phyloP scores from a whole-genome alignment of 148 eudicot species.

The Rheum nobile region DNA sequence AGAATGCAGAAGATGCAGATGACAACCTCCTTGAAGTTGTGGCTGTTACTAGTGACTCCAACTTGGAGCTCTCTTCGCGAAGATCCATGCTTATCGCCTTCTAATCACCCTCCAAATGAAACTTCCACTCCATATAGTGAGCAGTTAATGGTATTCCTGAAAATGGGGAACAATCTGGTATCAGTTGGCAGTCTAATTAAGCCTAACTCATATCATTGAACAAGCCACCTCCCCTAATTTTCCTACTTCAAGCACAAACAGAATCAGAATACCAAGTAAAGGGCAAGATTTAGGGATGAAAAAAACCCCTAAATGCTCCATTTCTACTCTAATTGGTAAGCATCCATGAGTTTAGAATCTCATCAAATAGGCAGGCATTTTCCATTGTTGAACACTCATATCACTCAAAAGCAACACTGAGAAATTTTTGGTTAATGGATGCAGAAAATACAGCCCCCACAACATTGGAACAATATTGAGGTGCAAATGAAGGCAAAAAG shows the following conservation, averaged over 20 bases:
- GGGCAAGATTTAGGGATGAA: background rate
- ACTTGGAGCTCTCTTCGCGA: constrained; percentile 60
- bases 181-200: background rate
- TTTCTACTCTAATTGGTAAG: background rate
- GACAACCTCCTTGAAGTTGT: constrained; percentile 62
- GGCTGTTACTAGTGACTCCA: constrained; percentile 39
- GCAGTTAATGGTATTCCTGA: constrained; percentile 24
- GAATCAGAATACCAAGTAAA: background rate
- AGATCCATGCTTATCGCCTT: constrained; percentile 54
- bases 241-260: background rate
- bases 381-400: background rate
- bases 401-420: background rate
- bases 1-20: constrained; percentile 87
- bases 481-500: background rate
- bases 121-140: constrained; percentile 25
- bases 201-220: background rate
- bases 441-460: background rate
- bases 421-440: background rate
- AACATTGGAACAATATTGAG: background rate
- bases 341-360: background rate
- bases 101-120: constrained; percentile 15
- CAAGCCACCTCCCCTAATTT: background rate
- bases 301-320: background rate
- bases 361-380: background rate
- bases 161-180: constrained; percentile 14